A percentile compares a stretch with the other conserved stretches of the same genome.
These are phyloP conservation scores for Ceratopteris richardii DNA, from an alignment of 75 land plant genomes.

Conservation along the genomic window DNA sequence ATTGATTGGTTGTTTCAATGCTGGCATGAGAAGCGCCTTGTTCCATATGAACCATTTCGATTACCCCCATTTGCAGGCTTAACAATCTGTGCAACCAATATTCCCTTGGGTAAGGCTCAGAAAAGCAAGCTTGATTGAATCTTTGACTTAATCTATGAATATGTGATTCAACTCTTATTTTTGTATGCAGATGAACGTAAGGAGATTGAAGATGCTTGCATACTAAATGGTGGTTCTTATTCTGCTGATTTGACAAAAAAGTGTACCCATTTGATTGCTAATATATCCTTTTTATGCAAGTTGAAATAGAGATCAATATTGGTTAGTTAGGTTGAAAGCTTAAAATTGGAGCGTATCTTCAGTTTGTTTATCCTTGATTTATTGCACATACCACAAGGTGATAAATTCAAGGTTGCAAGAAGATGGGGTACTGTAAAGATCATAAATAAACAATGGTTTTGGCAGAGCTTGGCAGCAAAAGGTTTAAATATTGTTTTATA, in stretches of 20 bases:
- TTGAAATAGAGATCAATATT: too few species aligned
- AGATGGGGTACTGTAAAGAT: conserved; percentile 78
- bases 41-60: conserved; percentile 66
- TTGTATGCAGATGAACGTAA: conserved; percentile 55
- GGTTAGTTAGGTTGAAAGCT: too few species aligned
- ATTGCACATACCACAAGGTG: conserved; percentile 64
- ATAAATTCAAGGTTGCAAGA: conserved; percentile 71
- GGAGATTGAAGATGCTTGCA: conserved; percentile 45
- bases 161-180: background rate
- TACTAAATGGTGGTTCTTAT: conserved; percentile 71
- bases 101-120: conserved; percentile 46
- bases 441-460: conserved; percentile 66
- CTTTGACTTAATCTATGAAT: background rate
- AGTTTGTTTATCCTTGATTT: background rate
- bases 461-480: conserved; percentile 57
- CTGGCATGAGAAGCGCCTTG: conserved; percentile 77
- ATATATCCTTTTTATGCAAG: conserved; percentile 65
- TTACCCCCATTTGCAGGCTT: conserved; percentile 79
- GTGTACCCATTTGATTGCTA: conserved; percentile 87
- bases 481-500: conserved; percentile 23
- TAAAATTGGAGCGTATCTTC: too few species aligned
- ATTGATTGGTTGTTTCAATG: conserved; percentile 74
- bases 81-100: conserved; percentile 67
- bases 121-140: background rate
- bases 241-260: conserved; percentile 73